phyloP scores from a whole-genome alignment of 2,329 filamentous ascomycete genomes.

The Diaporthe vaccinii region DNA sequence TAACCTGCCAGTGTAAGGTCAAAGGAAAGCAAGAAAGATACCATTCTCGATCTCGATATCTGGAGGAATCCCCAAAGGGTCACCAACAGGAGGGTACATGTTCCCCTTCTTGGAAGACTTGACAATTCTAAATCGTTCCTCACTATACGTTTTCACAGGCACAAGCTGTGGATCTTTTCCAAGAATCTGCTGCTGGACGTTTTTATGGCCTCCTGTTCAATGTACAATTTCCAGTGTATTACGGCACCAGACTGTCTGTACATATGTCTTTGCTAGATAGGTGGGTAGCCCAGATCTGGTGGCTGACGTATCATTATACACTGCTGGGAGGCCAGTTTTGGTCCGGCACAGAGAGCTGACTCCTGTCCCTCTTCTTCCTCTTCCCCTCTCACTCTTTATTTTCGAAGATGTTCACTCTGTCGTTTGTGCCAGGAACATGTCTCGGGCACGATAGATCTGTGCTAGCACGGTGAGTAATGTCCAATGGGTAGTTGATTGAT shows the following conservation, averaged over 20 bases:
- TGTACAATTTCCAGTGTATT: slow-evolving; percentile 43
- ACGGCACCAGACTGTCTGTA: slow-evolving; percentile 43
- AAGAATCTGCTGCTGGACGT: slow-evolving; percentile 45
- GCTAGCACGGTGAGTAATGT: background rate
- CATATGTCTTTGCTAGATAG: slow-evolving; percentile 45
- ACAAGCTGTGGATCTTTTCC: background rate
- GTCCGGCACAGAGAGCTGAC: slow-evolving; percentile 46
- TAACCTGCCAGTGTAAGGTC: slow-evolving; percentile 1
- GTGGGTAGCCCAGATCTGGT: slow-evolving; percentile 16
- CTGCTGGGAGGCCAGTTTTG: slow-evolving; percentile 57
- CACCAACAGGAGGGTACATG: background rate
- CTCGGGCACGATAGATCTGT: slow-evolving; percentile 11
- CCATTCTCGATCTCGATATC: slow-evolving; percentile 20
- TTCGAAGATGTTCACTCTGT: background rate
- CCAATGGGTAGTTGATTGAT: background rate
- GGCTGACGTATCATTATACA: slow-evolving; percentile 43
- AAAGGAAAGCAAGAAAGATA: slow-evolving; percentile 18
- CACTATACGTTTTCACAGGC: slow-evolving; percentile 23
- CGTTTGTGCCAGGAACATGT: background rate
- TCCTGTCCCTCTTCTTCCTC: background rate
- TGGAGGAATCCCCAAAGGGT: slow-evolving; percentile 12
- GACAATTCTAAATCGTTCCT: slow-evolving; percentile 35
- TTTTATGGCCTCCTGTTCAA: slow-evolving; percentile 55
- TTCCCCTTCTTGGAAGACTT: background rate
- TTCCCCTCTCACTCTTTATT: background rate